Evolutionary conservation across 1,284 basidiomycete genomes (phyloP).

Genomic region (Tilletia horrida): DNA sequence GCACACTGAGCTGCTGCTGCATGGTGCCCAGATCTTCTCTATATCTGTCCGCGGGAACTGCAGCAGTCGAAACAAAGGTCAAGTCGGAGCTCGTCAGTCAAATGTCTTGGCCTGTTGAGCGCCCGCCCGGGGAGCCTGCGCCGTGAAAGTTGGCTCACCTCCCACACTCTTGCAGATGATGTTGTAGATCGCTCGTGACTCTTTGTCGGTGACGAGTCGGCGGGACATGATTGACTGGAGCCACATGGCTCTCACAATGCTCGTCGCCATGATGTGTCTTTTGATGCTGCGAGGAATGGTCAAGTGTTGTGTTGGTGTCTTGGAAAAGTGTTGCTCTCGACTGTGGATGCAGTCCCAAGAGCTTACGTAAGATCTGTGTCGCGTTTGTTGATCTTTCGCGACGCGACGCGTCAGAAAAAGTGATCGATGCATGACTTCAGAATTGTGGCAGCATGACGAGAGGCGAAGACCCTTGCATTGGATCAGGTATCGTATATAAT

Average conservation of each 20-base stretch:
- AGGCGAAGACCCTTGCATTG: not conserved
- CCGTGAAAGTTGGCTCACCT: conserved; percentile 13
- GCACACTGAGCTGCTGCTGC: conserved; percentile 21
- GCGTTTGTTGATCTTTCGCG: no score
- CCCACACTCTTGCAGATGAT: conserved; percentile 15
- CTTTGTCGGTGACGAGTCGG: conserved; percentile 31
- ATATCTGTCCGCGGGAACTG: conserved; percentile 25
- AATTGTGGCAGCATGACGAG: not conserved
- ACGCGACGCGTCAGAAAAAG: no score
- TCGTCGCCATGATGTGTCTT: not conserved
- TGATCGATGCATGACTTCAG: not conserved
- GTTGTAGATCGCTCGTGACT: conserved; percentile 31
- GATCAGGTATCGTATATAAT: not conserved
- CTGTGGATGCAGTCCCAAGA: no score
- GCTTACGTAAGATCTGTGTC: no score
- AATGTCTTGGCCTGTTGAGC: not conserved
- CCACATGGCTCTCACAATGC: conserved; percentile 20
- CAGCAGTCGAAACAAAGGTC: not conserved
- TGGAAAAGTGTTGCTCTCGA: no score
- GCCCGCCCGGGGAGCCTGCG: not conserved
- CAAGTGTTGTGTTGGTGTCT: no score
- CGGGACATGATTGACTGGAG: conserved; percentile 36
- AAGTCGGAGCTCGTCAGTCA: conserved; percentile 8
- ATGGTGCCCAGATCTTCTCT: conserved; percentile 25
- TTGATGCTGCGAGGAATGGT: not conserved